Conservation (phyloP, 768 basidiomycete species). For the Dioszegia hungarica region DNA sequence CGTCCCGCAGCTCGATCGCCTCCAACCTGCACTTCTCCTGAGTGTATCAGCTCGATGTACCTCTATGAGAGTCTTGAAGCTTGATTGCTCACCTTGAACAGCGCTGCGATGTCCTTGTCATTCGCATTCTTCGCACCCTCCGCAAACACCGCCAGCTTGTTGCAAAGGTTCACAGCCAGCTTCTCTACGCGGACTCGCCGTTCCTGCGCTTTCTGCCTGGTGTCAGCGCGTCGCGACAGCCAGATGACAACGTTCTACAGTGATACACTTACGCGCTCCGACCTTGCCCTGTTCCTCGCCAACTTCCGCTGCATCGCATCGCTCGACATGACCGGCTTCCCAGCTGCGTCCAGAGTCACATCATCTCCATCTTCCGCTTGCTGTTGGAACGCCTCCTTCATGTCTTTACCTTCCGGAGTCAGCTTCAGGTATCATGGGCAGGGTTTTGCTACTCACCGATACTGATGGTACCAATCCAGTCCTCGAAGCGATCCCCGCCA, state of each 20-base stretch:
- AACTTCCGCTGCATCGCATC: conserved; percentile 41
- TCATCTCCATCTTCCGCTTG: conserved; percentile 41
- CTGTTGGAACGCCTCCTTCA: conserved; percentile 49
- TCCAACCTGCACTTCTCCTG: conserved; percentile 13
- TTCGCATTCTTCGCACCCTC: conserved; percentile 43
- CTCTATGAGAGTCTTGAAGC: background rate
- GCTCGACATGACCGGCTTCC: conserved; percentile 39
- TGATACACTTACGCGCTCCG: conserved; percentile 28
- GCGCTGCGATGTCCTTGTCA: conserved; percentile 39
- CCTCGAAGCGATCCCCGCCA: conserved; percentile 46
- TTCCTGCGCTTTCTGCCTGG: conserved; percentile 29
- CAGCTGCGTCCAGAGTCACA: conserved; percentile 34
- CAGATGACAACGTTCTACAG: background rate
- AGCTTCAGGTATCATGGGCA: background rate
- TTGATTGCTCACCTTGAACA: conserved; percentile 40
- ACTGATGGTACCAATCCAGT: conserved; percentile 44
- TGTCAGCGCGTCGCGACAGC: background rate
- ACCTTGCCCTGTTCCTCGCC: conserved; percentile 26
- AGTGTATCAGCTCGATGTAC: conserved; percentile 2
- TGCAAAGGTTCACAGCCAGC: conserved; percentile 40
- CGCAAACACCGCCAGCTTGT: conserved; percentile 46
- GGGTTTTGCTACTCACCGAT: conserved; percentile 39
- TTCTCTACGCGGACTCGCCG: conserved; percentile 45
- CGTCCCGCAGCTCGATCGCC: conserved; percentile 42
- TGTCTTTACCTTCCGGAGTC: conserved; percentile 35